These are phyloP conservation scores for Juncus inflexus DNA, from an alignment of 176 grass and related monocot species.

Conservation along the genomic window DNA sequence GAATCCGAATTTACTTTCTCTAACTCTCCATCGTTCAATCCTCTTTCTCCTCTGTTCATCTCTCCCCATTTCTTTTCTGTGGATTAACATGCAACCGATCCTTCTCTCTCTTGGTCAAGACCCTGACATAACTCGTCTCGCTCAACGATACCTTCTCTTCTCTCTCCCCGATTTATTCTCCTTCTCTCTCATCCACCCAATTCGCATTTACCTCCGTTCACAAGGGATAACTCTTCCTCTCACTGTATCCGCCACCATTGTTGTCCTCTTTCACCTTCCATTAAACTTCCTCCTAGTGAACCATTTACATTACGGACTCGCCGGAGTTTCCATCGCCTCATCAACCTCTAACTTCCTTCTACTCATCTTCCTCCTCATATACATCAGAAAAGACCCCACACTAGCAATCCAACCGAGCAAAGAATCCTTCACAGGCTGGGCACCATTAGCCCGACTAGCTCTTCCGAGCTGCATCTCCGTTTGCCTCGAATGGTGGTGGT, in stretches of 20 bases:
- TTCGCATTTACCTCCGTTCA: slow-evolving; percentile 90
- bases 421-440: slow-evolving; percentile 70
- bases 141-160: slow-evolving; percentile 68
- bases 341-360: slow-evolving; percentile 71
- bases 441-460: slow-evolving; percentile 47
- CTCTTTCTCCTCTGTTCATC: slow-evolving; percentile 95
- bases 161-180: slow-evolving; percentile 81
- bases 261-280: slow-evolving; percentile 50
- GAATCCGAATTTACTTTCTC: slow-evolving; percentile 50
- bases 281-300: slow-evolving; percentile 62
- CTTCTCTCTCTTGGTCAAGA: slow-evolving; percentile 82
- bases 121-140: slow-evolving; percentile 57
- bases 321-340: slow-evolving; percentile 61
- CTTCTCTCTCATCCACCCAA: slow-evolving; percentile 86
- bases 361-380: slow-evolving; percentile 41
- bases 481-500: slow-evolving; percentile 99
- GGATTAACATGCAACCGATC: slow-evolving; percentile 71
- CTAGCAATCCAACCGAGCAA: slow-evolving; percentile 21
- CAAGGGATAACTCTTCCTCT: slow-evolving; percentile 76
- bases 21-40: slow-evolving; percentile 75
- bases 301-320: slow-evolving; percentile 45
- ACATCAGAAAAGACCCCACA: slow-evolving; percentile 28
- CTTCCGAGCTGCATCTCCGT: slow-evolving; percentile 82
- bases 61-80: slow-evolving; percentile 58
- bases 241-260: slow-evolving; percentile 38